A percentile compares a stretch with the other conserved stretches of the same genome.
phyloP scores from a whole-genome alignment of 768 basidiomycete genomes.

The Phlegmacium glaucopus region DNA sequence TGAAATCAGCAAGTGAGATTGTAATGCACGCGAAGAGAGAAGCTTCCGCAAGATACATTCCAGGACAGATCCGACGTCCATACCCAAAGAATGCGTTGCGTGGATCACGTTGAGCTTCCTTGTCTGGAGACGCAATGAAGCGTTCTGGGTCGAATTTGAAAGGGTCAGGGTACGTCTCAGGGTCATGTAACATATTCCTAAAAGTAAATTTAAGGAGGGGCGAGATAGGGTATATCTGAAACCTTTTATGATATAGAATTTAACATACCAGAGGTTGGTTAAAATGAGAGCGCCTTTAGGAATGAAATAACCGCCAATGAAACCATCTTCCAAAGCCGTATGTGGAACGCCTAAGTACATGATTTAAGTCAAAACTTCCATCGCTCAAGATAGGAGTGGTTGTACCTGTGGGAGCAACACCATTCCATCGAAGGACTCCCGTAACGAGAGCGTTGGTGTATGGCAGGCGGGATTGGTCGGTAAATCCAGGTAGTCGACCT shows the following conservation, averaged over 20 bases:
- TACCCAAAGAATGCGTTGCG: constrained; percentile 42
- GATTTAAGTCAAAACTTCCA: not conserved
- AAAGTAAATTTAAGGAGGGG: not conserved
- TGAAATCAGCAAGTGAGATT: constrained; percentile 45
- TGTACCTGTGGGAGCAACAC: constrained; percentile 41
- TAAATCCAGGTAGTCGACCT: constrained; percentile 24
- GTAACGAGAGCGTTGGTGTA: constrained; percentile 21
- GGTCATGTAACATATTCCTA: constrained; percentile 56
- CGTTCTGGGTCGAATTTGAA: constrained; percentile 47
- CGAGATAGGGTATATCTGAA: not conserved
- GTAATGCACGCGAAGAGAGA: constrained; percentile 43
- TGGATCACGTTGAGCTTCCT: constrained; percentile 36
- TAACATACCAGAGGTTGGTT: constrained; percentile 43
- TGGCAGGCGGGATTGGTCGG: constrained; percentile 23
- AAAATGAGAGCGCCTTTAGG: constrained; percentile 48
- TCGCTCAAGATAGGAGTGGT: not conserved
- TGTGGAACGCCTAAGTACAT: constrained; percentile 46
- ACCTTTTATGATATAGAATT: not conserved
- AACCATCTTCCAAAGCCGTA: constrained; percentile 41
- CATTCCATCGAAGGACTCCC: constrained; percentile 35
- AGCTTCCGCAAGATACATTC: too few species aligned
- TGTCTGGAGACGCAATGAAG: constrained; percentile 29
- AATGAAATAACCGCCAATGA: constrained; percentile 40
- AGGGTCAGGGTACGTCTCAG: constrained; percentile 44
- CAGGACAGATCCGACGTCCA: constrained; percentile 45